Evolutionary conservation across 352 stramenopile genomes (phyloP), one percentile per base, ranked within the genome.

Genomic region (Pythium periplocum): DNA sequence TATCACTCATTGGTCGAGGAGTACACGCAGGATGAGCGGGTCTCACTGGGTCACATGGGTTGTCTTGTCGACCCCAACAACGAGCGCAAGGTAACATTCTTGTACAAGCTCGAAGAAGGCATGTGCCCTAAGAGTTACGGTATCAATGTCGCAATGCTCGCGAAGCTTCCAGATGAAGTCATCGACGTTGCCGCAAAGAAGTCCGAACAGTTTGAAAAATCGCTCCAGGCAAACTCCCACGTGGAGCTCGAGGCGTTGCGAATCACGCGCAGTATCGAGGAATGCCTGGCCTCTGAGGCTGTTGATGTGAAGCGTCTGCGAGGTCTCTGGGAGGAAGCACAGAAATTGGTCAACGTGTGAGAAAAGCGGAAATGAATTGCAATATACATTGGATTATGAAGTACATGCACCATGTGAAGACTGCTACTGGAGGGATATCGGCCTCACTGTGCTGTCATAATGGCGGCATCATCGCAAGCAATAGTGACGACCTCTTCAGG

Each of bases 61-160:
- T 93, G 81, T 53, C 69, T 92, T 35, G 77, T 92, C 11, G 82
- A 93, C 50, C 75, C 81, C 4, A 66, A 80, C 48, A 91, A 92
- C 55, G 83, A 91, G 31, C 77, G 90, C 45, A 96, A 97, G 58
- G 97, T 99, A 32, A 99, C 96, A 1, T 99, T 99, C 72, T 67
- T 99, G 38, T 99, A 99, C 83, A 99, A 98, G 64, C 74, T 99
- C 8, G 87, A 92, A 11, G 73, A 88, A 6, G 98, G 98, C 3
- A 87, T 97, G 52, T 99, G 94, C 59, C 97, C 97, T 12, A 99
- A 98, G 71, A 98, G 86, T 54, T 99, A 99, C 71, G 98, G 98
- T 53, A 93, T 99, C 59, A 99, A 99, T 68, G 97, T 99, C 6
- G 98, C 98, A 6, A 92, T 97, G 68, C 79, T 99, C 12, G 97